Percentiles rank a stretch among this genome's conserved stretches.
Evolutionary conservation across 768 basidiomycete genomes (phyloP).

Genomic region (Suillus clintonianus): DNA sequence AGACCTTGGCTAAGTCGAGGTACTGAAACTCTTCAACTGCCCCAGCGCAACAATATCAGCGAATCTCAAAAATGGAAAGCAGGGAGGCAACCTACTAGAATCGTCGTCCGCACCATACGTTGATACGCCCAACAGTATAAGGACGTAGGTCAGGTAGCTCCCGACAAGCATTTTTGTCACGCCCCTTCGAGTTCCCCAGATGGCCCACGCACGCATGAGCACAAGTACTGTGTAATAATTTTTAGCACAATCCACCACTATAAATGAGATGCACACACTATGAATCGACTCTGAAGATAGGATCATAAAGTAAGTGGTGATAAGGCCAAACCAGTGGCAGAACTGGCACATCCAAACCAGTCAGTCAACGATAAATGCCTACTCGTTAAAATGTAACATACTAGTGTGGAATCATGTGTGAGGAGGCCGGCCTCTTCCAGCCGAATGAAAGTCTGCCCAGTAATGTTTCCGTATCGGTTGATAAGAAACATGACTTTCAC

Average conservation of each 20-base stretch:
- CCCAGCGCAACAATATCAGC: neutral
- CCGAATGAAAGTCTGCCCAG: conserved; percentile 19
- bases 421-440: conserved; percentile 26
- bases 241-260: neutral
- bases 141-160: conserved; percentile 14
- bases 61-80: neutral
- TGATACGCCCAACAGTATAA: neutral
- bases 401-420: conserved; percentile 13
- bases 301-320: conserved; percentile 3
- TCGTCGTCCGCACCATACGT: neutral
- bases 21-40: conserved; percentile 5
- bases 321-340: conserved; percentile 8
- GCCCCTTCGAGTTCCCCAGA: conserved; percentile 15
- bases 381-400: conserved; percentile 1
- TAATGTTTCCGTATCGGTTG: conserved; percentile 19
- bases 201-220: conserved; percentile 24
- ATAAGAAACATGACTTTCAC: conserved; percentile 19
- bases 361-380: neutral
- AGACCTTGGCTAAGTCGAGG: conserved; percentile 15
- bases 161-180: neutral
- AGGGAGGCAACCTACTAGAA: neutral
- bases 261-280: conserved; percentile 11
- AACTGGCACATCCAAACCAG: conserved; percentile 15
- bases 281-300: conserved; percentile 23
- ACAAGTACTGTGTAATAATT: conserved; percentile 18